Base-by-base conservation (phyloP, 1,139 yeast species). In the Geotrichum candidum region DNA sequence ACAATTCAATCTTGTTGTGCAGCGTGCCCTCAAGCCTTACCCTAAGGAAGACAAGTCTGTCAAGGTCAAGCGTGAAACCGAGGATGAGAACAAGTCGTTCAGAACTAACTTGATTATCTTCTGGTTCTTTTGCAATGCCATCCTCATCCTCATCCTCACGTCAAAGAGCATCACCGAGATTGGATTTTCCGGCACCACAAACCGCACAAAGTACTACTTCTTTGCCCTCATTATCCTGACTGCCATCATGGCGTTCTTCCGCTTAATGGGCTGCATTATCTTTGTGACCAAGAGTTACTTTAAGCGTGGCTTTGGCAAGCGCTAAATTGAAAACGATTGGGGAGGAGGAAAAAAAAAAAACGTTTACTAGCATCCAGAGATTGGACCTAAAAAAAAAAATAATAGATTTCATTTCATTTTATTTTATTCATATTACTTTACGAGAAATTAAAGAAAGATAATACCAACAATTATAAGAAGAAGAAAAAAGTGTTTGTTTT, bases 211-310 rank as follows among this genome's bases (percentile, higher is more conserved):
- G 45, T 78, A 86, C 50, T 87, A 86, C 70, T 85, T 89, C 72
- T 84, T 88, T 7, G 87, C 88, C 46, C 80, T 89, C 61, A 80
- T 89, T 65, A 88, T 96, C 94, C 76, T 87, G 62, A 94, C 88
- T 57, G 96, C 96, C 1, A 81, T 86, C 58, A 80, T 88, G 82
- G 95, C 96, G 1, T 78, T 86, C 5, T 83, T 89, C 74, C 77
- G 96, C 65, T 82, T 89, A 65, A 67, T 84, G 54, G 96, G 96
- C 1, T 85, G 92, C 67, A 68, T 80, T 10, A 70, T 81, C 51
- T 89, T 88, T 70, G 79, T 88, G 75, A 65, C 82, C 1, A 70
- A 72, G 56, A 78, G 83, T 66, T 65, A 76, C 60, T 65, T 66
- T 58, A 60, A 68, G 9, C 65, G 66, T 52, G 59, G 72, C 53